These are phyloP conservation scores for Solanum etuberosum DNA, from an alignment of 257 asterid genomes.

Conservation along the genomic window DNA sequence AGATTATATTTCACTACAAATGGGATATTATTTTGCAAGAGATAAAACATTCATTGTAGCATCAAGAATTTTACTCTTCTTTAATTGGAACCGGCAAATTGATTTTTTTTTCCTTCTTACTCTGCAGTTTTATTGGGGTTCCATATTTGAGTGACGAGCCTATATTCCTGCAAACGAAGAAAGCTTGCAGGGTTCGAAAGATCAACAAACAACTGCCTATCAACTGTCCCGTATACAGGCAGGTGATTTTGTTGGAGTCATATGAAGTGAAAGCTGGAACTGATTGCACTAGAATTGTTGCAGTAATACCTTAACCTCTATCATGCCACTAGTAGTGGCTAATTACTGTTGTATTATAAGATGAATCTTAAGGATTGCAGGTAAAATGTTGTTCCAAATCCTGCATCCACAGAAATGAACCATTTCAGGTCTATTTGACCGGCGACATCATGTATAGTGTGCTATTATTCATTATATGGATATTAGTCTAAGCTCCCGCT, in stretches of 20 bases:
- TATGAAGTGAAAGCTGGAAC: background rate
- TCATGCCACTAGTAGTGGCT: background rate
- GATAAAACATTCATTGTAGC: background rate
- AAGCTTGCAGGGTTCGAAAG: background rate
- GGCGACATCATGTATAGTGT: background rate
- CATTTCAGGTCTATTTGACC: background rate
- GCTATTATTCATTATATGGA: background rate
- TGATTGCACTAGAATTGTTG: background rate
- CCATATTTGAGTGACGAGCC: background rate
- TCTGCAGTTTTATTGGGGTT: conserved; percentile 3
- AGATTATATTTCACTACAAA: background rate
- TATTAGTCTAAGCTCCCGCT: background rate
- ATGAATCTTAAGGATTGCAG: background rate
- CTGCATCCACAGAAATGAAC: conserved; percentile 6
- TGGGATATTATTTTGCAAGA: background rate
- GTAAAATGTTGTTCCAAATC: background rate
- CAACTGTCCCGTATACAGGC: background rate
- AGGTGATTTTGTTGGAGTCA: background rate
- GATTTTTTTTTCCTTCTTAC: background rate
- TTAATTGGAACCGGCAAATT: background rate
- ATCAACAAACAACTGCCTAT: background rate
- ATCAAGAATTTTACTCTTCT: background rate
- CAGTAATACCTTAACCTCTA: background rate
- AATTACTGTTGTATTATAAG: background rate
- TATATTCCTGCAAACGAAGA: background rate